These are phyloP conservation scores for Epichloe uncinata DNA, from an alignment of 2,329 filamentous ascomycete genomes.

Conservation along the genomic window DNA sequence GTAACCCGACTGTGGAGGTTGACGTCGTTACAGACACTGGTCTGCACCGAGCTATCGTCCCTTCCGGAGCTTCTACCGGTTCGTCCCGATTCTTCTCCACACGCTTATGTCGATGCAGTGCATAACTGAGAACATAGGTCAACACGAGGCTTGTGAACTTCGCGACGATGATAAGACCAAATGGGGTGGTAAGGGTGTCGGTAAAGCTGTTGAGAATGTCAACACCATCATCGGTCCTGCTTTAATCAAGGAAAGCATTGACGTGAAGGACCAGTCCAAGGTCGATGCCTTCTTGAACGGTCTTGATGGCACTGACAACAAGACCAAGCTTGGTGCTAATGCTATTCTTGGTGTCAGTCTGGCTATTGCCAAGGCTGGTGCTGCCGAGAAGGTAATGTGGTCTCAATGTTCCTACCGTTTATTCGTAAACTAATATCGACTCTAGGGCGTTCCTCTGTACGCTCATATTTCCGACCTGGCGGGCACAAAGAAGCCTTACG, in stretches of 20 bases:
- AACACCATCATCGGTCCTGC: slow-evolving; percentile 69
- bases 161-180: slow-evolving; percentile 79
- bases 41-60: slow-evolving; percentile 93
- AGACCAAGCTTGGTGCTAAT: slow-evolving; percentile 79
- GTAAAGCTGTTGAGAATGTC: slow-evolving; percentile 77
- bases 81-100: slow-evolving; percentile 24
- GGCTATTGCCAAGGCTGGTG: slow-evolving; percentile 78
- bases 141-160: slow-evolving; percentile 84
- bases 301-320: slow-evolving; percentile 75
- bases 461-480: slow-evolving; percentile 78
- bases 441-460: slow-evolving; percentile 65
- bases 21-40: slow-evolving; percentile 93
- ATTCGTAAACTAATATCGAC: neutral
- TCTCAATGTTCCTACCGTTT: neutral
- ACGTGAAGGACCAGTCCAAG: slow-evolving; percentile 77
- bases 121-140: slow-evolving; percentile 39
- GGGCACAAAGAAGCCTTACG: slow-evolving; percentile 83
- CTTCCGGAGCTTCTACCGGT: slow-evolving; percentile 93
- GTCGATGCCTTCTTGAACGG: slow-evolving; percentile 76
- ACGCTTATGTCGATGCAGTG: slow-evolving; percentile 10
- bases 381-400: slow-evolving; percentile 58
- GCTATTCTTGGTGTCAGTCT: slow-evolving; percentile 76
- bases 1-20: slow-evolving; percentile 97
- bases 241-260: slow-evolving; percentile 68
- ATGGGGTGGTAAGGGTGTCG: slow-evolving; percentile 79